Conservation (phyloP, 2,329 filamentous ascomycete genomes). For the Pseudogymnoascus sp. region DNA sequence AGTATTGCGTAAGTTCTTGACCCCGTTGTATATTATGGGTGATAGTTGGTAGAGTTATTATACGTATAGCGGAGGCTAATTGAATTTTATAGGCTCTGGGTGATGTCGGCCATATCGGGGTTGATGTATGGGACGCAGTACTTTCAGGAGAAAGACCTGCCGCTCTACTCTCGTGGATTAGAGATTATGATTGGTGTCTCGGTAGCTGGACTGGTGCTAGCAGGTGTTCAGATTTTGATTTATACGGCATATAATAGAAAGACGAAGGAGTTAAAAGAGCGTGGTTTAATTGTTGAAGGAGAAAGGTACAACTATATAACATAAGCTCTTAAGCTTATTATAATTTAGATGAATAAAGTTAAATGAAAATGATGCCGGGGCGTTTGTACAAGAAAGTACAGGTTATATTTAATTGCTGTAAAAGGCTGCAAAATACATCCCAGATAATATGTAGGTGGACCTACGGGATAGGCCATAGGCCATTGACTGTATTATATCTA, state of each 20-base stretch:
- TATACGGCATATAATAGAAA: slow-evolving; percentile 7
- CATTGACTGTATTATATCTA: neutral
- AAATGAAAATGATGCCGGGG: neutral
- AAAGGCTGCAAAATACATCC: neutral
- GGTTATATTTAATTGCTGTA: neutral
- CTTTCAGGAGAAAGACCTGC: slow-evolving; percentile 19
- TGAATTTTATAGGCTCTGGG: slow-evolving; percentile 14
- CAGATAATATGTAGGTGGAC: neutral
- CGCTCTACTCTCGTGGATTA: slow-evolving; percentile 14
- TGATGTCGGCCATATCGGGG: slow-evolving; percentile 23
- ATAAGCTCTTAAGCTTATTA: neutral
- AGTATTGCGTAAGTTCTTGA: slow-evolving; percentile 24
- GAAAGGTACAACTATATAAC: neutral
- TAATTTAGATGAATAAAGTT: neutral
- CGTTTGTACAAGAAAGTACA: neutral
- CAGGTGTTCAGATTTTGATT: neutral
- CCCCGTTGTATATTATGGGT: neutral
- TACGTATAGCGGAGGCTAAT: neutral
- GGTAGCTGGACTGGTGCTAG: slow-evolving; percentile 1
- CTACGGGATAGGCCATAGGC: neutral
- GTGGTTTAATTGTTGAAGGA: neutral
- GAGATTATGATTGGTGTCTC: slow-evolving; percentile 9
- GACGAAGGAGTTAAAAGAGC: neutral
- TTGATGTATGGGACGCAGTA: slow-evolving; percentile 25
- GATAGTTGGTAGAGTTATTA: neutral